Evolutionary conservation across 2,329 filamentous ascomycete species (phyloP).

Genomic region (Penicillium sp.): DNA sequence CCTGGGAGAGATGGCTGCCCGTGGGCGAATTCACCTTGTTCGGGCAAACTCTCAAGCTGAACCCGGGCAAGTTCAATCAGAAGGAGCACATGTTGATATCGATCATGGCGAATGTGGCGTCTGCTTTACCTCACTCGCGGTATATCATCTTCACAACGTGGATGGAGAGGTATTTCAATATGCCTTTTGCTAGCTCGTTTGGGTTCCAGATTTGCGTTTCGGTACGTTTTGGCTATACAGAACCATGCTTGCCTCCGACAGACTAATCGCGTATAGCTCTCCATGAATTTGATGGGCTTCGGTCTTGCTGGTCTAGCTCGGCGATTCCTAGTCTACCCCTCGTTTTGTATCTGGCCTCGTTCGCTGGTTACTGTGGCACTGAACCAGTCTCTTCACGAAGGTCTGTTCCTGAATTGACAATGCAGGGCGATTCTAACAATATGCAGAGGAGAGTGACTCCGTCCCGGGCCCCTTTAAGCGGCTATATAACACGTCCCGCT

Average conservation of each 20-base stretch:
- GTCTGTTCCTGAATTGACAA: not conserved
- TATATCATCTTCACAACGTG: conserved; percentile 13
- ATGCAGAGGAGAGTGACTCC: not conserved
- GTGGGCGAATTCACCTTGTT: conserved; percentile 8
- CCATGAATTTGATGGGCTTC: conserved; percentile 13
- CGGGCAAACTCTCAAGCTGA: conserved; percentile 12
- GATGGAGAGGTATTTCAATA: conserved; percentile 9
- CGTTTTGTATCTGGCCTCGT: conserved; percentile 13
- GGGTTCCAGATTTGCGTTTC: conserved; percentile 13
- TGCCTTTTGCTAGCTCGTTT: not conserved
- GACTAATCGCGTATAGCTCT: not conserved
- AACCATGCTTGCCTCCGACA: no score
- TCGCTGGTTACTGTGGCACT: conserved; percentile 14
- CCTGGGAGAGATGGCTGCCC: conserved; percentile 11
- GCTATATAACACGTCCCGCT: conserved; percentile 2
- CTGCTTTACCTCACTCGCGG: not conserved
- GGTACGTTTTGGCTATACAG: not conserved
- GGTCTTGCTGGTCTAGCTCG: conserved; percentile 14
- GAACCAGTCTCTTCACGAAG: conserved; percentile 14
- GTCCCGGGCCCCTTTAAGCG: not conserved
- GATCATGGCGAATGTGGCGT: conserved; percentile 13
- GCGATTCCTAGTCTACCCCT: conserved; percentile 16
- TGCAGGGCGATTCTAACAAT: not conserved
- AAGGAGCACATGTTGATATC: conserved; percentile 20
- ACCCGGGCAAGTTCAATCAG: conserved; percentile 19